Evolutionary conservation across 2,329 filamentous ascomycete species (phyloP), one percentile per base, ranked within the genome.

Genomic region (Aspergillus latus): DNA sequence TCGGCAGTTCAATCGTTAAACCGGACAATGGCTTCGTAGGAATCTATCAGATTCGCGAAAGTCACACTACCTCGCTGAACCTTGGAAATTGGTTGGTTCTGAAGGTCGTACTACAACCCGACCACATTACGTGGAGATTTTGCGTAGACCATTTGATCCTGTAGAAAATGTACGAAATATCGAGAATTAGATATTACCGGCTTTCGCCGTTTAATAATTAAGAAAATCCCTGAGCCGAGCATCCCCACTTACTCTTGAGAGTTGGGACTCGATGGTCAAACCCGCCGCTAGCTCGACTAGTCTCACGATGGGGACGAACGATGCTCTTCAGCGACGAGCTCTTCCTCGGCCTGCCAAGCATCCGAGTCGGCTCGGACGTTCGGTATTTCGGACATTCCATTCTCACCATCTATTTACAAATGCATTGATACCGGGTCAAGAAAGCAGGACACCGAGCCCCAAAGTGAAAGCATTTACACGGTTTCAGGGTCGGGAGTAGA

Each of bases 351-450:
- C 13, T 30, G 26, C 26, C 26, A n/a, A 28, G 43, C 32, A 34
- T 48, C 5, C 29, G 47, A 16, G n/a, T n/a, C 16, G 47, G 26
- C 11, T 49, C 47, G 47, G 47, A 49, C 40, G 28, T 15, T 49
- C 47, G 47, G 47, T n/a, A 11, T 29, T 49, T 49, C 47, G 47
- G 47, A 40, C 21, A 40, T 49, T 37, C 6, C 32, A 11, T 13
- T 11, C 34, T 37, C n/a, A 13, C 11, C 34, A 13, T 37, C 5
- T 37, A 11, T 13, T 37, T 13, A 11, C 32, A 13, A 13, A 37
- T 11, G 34, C 11, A 37, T 37, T 13, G 34, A 13, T 13, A 5
- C n/a, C 34, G 34, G 34, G n/a, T 37, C 11, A 13, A 37, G 8
- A 37, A 13, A 37, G 10, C 34, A 13, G n/a, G 34, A 37, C 11